Percentiles rank a stretch among this genome's conserved stretches.
Evolutionary conservation across 441 rosid species (phyloP).

Genomic region (Eutrema salsugineum): DNA sequence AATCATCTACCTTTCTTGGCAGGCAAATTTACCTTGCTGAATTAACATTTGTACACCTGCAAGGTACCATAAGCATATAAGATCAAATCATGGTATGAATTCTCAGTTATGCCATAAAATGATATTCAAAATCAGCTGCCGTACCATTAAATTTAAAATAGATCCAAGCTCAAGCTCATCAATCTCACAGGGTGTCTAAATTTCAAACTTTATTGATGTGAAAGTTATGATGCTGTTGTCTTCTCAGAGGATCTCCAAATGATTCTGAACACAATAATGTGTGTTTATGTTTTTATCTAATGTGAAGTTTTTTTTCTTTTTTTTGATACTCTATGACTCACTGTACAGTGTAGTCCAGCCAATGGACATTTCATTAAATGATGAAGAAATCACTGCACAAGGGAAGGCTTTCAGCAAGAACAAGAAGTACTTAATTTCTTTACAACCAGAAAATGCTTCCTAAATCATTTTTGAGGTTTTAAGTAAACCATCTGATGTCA

Average conservation of each 20-base stretch:
- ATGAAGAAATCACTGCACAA: background rate
- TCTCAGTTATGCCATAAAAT: background rate
- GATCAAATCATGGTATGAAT: background rate
- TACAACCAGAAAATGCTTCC: background rate
- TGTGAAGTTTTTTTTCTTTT: background rate
- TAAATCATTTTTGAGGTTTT: background rate
- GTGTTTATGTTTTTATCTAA: background rate
- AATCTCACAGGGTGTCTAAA: background rate
- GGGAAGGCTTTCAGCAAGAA: background rate
- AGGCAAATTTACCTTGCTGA: conserved; percentile 16
- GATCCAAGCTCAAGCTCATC: background rate
- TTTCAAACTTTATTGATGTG: background rate
- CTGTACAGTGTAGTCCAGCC: background rate
- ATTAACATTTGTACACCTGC: conserved; percentile 2
- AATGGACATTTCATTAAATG: conserved; percentile 11
- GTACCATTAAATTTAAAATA: background rate
- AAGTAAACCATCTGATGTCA: too few relatives aligned
- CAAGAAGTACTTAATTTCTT: background rate
- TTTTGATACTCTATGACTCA: background rate
- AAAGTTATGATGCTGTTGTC: background rate
- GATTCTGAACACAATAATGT: background rate
- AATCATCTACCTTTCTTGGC: conserved; percentile 60
- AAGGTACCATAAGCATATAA: background rate
- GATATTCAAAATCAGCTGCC: background rate
- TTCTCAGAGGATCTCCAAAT: conserved; percentile 6